phyloP scores from a whole-genome alignment of 345 rosid species.

The Mallotus nudiflorus region DNA sequence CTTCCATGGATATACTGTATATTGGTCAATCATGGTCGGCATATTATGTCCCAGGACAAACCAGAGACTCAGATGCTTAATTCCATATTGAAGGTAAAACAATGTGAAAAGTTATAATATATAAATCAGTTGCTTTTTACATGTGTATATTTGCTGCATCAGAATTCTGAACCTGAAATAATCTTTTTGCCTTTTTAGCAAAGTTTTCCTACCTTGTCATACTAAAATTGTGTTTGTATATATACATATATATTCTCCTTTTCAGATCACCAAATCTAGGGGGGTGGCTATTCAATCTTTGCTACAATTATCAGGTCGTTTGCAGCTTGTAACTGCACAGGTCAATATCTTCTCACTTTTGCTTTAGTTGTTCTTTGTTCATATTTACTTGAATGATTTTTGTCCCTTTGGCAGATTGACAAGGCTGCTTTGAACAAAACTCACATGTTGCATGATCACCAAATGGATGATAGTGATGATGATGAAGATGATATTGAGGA shows the following conservation, averaged over 20 bases:
- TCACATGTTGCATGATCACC: conserved; percentile 29
- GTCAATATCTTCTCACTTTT: conserved; percentile 33
- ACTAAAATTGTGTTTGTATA: conserved; percentile 13
- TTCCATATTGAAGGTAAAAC: conserved; percentile 61
- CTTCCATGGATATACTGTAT: conserved; percentile 82
- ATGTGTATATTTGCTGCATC: not conserved
- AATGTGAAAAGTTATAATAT: not conserved
- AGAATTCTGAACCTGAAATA: not conserved
- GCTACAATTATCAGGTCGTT: conserved; percentile 77
- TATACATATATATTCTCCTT: no score
- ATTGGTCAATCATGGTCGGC: conserved; percentile 65
- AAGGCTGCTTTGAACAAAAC: conserved; percentile 47
- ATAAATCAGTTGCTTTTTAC: conserved; percentile 9
- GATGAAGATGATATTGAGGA: conserved; percentile 64
- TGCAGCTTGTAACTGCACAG: conserved; percentile 79
- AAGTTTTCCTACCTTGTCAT: not conserved
- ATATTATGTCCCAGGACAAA: conserved; percentile 53
- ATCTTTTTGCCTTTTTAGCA: not conserved
- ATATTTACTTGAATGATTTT: not conserved
- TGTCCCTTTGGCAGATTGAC: conserved; percentile 54
- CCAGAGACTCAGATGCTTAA: conserved; percentile 40
- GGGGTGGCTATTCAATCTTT: conserved; percentile 61
- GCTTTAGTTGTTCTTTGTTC: conserved; percentile 4
- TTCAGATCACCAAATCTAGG: conserved; percentile 60
- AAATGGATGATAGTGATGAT: conserved; percentile 52